Evolutionary conservation across 1,284 basidiomycete species (phyloP).

Genomic region (Ceratorhiza oryzae-sativae): DNA sequence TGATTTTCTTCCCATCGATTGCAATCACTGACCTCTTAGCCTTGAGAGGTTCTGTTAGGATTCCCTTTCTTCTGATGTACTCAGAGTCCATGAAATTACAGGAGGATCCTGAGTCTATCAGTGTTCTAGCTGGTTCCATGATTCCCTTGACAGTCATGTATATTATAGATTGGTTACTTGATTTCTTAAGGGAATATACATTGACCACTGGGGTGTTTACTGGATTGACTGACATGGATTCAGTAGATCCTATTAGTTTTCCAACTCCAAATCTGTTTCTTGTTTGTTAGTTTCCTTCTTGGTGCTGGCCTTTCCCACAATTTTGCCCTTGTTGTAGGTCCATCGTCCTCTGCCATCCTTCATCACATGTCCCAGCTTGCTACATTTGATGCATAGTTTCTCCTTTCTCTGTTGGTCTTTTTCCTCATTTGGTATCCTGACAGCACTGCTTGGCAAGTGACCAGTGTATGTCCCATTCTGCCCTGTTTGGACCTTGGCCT

Average conservation of each 20-base stretch:
- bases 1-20: not conserved
- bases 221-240: not conserved
- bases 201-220: not conserved
- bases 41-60: not conserved
- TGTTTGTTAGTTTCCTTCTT: not conserved
- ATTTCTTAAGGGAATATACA: not conserved
- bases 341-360: not conserved
- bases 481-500: not conserved
- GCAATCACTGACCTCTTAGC: not conserved
- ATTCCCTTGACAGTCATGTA: slow-evolving; percentile 8
- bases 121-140: slow-evolving; percentile 4
- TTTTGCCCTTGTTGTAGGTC: not conserved
- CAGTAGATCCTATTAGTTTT: not conserved
- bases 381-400: not conserved
- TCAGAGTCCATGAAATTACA: not conserved
- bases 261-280: not conserved
- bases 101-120: slow-evolving; percentile 18
- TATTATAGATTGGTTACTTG: not conserved
- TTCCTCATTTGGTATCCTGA: not conserved
- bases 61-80: no score
- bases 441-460: not conserved
- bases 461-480: not conserved
- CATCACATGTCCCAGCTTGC: not conserved
- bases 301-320: not conserved
- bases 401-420: not conserved